Evolutionary conservation across 768 basidiomycete species (phyloP), one percentile per base, ranked within the genome.

Genomic region (Amanita thiersii): DNA sequence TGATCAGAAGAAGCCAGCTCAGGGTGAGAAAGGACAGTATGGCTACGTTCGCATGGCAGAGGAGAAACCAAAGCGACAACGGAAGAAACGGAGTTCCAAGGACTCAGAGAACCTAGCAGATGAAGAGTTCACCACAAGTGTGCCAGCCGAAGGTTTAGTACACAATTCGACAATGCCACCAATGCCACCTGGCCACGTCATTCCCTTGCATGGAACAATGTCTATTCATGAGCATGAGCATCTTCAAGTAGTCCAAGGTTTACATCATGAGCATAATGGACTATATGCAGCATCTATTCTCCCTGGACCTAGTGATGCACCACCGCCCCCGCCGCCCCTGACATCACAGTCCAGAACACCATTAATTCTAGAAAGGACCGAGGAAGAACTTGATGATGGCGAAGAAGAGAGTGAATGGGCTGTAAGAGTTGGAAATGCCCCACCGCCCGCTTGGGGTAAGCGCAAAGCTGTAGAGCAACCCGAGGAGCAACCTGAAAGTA

Each of bases 21-120:
- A 69, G 6, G 85, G 84, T 17, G 82, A 84, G 57, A 85, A 87
- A 53, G 86, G 86, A 0, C 85, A 87, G 46, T 86, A 86, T 49
- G 85, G 84, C 21, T 88, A 85, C 47, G 81, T 88, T 20, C 81
- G 86, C 7, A 73, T 79, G 51, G 64, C 79, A 0, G 85, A 86
- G 50, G 80, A 78, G 51, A 86, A 80, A 54, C 64, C 67, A 2
- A 86, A 74, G 54, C 69, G 69, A n/a, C 46, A 56, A 5, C 63
- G 75, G 42, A 77, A 69, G 58, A 79, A 67, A 51, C 70, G 65
- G 20, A 45, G 39, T 18, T 69, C 63, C 49, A 55, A 55, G 14
- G 46, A 52, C 4, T 51, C 61, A 29, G 44, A 53, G 7, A 9
- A 8, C 11, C 37, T 31, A 17, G 29, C 37, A 14, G 37, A 38